Evolutionary conservation across 345 rosid genomes (phyloP), one percentile per base, ranked within the genome.

Genomic region (Pelargonium nanum): DNA sequence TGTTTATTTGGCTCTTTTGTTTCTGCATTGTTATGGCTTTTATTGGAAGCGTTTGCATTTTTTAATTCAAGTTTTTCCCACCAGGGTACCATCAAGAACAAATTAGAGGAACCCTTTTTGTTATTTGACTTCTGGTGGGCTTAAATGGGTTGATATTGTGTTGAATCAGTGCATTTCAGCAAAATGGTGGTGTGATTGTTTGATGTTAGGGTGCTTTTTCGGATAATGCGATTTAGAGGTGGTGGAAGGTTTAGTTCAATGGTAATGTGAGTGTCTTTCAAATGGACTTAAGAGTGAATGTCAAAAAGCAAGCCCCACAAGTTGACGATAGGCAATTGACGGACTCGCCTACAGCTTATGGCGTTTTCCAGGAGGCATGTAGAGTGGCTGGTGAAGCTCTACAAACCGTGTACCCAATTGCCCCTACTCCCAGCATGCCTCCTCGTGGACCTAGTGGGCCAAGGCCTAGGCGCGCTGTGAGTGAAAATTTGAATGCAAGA

Each of bases 391-490:
- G 78, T 9, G 86, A 75, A 60, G 73, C 71, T 26, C 64, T 72
- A 63, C 74, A 77, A 24, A 68, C 62, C 25, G 75, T 69, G 26
- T 74, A 63, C 13, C n/a, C 24, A 8, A 34, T 60, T 0, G 69
- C 61, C 9, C 48, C 48, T 40, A 57, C 70, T 55, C 71, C 70
- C 1, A 23, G 45, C 21, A n/a, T 44, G 26, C 51, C 19, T 22
- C 48, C 22, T 5, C 13, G 16, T 45, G 40, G 12, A 26, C 48
- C 22, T 4, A 15, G 16, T 45, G 40, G 6, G 53, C 66, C 50
- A 3, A 74, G 77, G 57, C 91, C 83, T 56, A 64, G 76, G 69
- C 87, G 85, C 48, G 70, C 71, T 23, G 82, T 78, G 72, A 84
- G 93, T 63, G 96, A 88, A 59, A 52, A 77, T 57, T 26, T 56